Evolutionary conservation across 305 asterid species (phyloP), one percentile per base, ranked within the genome.

Genomic region (Plantago coronopus): DNA sequence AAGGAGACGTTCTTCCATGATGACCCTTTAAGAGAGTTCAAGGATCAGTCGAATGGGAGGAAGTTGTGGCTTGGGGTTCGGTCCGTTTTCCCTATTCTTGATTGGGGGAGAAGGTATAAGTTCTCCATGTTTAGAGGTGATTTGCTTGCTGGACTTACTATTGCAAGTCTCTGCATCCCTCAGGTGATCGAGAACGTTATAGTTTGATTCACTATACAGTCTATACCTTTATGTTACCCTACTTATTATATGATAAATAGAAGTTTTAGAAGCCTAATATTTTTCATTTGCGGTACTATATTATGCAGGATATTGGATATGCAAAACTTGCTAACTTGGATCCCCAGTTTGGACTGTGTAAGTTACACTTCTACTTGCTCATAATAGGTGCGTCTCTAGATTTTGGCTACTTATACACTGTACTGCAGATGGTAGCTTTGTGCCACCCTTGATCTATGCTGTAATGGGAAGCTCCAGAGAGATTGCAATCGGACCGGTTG

Each of bases 131-230:
- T 88, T 34, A 83, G 63, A 71, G 96, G 95, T 14, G 96, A 88
- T 62, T 68, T 88, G 4, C 80, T 85, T 17, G 82, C 89, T 42
- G 96, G 96, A 3, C 96, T 88, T 16, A 85, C 96, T 65, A 83
- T 78, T 47, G 87, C 89, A 14, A 83, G 87, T 69, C 84, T 83
- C 15, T 78, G 84, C 69, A 80, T 88, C 57, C 96, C 96, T 62
- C 96, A 88, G 91, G 91, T 86, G 54, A n/a, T n/a, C n/a, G n/a
- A 27, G 40, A 34, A 2, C 0, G 1, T 34, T 5, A 0, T 27
- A 27, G 7, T 3, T 27, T 27, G 4, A 27, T n/a, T n/a, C n/a
- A n/a, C n/a, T n/a, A n/a, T n/a, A n/a, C n/a, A n/a, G n/a, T n/a
- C n/a, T n/a, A n/a, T n/a, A n/a, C n/a, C n/a, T n/a, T n/a, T n/a